Conservation (phyloP, 768 basidiomycete species). For the Dendrothele bispora region DNA sequence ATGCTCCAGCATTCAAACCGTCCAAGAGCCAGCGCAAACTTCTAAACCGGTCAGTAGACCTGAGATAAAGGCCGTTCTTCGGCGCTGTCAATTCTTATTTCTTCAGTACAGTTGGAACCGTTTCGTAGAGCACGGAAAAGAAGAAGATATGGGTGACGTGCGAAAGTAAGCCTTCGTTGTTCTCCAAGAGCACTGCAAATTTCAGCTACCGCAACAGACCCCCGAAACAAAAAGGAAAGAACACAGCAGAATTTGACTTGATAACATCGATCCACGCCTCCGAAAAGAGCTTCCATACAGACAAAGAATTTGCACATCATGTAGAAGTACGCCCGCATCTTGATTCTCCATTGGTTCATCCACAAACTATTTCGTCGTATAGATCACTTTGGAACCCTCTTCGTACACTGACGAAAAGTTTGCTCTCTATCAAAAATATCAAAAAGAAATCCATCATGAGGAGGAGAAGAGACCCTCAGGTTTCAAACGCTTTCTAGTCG, state of each 20-base stretch:
- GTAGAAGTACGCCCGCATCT: constrained; percentile 52
- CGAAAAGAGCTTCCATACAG: constrained; percentile 40
- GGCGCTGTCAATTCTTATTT: background rate
- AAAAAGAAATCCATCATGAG: constrained; percentile 76
- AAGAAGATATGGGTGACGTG: constrained; percentile 29
- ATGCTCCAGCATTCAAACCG: constrained; percentile 62
- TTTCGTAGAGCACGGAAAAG: constrained; percentile 51
- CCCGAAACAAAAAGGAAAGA: constrained; percentile 19
- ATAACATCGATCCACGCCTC: constrained; percentile 52
- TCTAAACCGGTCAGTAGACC: constrained; percentile 54
- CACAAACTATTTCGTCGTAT: background rate
- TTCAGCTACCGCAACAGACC: background rate
- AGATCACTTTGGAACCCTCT: constrained; percentile 79
- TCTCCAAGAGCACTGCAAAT: background rate
- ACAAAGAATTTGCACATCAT: constrained; percentile 39
- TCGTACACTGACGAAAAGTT: constrained; percentile 82
- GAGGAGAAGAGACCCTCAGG: constrained; percentile 42
- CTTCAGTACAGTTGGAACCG: constrained; percentile 65
- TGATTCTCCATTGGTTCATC: background rate
- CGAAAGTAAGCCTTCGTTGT: constrained; percentile 9
- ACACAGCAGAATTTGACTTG: constrained; percentile 40
- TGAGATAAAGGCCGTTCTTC: background rate
- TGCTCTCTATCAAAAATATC: constrained; percentile 75
- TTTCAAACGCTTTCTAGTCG: constrained; percentile 78
- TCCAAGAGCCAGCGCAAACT: constrained; percentile 77